Evolutionary conservation across 768 basidiomycete species (phyloP), one percentile per base, ranked within the genome.

Genomic region (Pholiota microspora): DNA sequence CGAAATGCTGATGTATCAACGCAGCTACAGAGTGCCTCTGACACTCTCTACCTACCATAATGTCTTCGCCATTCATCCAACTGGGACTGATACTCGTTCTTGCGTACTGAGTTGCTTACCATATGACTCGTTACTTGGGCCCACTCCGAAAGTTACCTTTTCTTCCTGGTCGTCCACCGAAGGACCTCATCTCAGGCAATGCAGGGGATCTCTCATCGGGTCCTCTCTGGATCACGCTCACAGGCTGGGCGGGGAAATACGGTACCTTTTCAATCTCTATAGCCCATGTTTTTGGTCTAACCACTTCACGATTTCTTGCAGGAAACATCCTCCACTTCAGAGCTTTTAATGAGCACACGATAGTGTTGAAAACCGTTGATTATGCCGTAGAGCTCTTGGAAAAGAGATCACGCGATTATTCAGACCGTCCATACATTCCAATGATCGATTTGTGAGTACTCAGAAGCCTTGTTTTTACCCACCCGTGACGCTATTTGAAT

Each of bases 371-470:
- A 49, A 57, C 62, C 7, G 16, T 53, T 12, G 55, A 62, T 23
- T 55, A 54, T 21, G 61, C 55, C 15, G 58, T 45, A 2, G 68
- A 69, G 10, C 53, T 69, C 6, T 55, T 69, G 12, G 65, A 69
- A 9, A 62, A 60, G 46, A 42, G 64, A 15, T 60, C 62, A 0
- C 36, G 51, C 13, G 38, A 50, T 25, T 50, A 50, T n/a, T 50
- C 49, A 13, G 49, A 38, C 18, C 32, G 49, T 12, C 34, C 9
- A 59, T 61, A 7, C 66, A 63, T 47, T 62, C 64, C 21, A 58
- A 65, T 65, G 62, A 36, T 52, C 24, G 55, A 65, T 15, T 42
- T 67, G 64, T 65, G 58, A 34, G 64, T 35, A 10, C 7, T n/a
- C 7, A 38, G 15, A n/a, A n/a, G n/a, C n/a, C 15, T 45, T 46